Conservation (phyloP, 192 early-diverging fungal genomes). For the Rhizoclosmatium sp. region DNA sequence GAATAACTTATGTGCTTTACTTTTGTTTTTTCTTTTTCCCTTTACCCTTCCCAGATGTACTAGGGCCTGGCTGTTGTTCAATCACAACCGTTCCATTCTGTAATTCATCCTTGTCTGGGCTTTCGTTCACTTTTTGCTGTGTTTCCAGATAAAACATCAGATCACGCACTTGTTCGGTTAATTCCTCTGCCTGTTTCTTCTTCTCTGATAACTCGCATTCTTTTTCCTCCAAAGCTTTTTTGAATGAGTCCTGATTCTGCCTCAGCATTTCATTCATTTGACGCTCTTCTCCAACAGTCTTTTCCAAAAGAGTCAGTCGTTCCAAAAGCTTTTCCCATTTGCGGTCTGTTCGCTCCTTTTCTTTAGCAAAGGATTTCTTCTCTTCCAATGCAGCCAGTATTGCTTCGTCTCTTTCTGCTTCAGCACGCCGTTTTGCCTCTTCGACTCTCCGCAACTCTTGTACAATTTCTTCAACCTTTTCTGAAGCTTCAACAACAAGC, state of each 20-base stretch:
- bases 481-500: conserved; percentile 24
- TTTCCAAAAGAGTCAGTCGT: conserved; percentile 60
- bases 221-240: conserved; percentile 60
- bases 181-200: conserved; percentile 67
- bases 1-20: not conserved
- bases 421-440: conserved; percentile 8
- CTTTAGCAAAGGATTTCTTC: not conserved
- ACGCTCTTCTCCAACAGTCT: conserved; percentile 75
- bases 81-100: conserved; percentile 33
- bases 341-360: conserved; percentile 51
- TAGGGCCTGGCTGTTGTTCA: not conserved
- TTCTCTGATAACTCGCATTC: conserved; percentile 65
- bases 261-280: conserved; percentile 63
- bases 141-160: conserved; percentile 88
- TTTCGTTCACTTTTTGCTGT: conserved; percentile 62
- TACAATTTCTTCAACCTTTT: not conserved
- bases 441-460: conserved; percentile 21
- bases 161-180: conserved; percentile 90
- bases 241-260: conserved; percentile 71
- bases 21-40: conserved; percentile 9
- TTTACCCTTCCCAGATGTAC: not conserved
- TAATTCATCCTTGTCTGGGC: conserved; percentile 38
- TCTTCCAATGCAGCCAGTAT: conserved; percentile 12
- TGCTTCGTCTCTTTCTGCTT: not conserved
- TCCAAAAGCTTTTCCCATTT: conserved; percentile 68